Percentiles rank a stretch among this genome's conserved stretches.
These are phyloP conservation scores for Ustilago curta DNA, from an alignment of 1,284 basidiomycete genomes.

Conservation along the genomic window DNA sequence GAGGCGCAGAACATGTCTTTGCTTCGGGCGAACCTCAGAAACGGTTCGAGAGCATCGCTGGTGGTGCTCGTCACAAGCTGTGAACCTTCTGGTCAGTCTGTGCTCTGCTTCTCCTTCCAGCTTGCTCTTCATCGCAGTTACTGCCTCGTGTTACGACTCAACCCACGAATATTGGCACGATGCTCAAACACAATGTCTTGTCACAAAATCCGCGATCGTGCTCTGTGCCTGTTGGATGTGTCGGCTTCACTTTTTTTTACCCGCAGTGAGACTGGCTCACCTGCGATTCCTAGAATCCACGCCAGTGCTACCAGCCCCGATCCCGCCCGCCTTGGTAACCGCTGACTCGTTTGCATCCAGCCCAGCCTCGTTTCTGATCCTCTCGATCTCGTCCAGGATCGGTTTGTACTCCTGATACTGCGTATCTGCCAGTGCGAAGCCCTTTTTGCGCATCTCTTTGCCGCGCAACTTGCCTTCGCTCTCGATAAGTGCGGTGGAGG, in stretches of 20 bases:
- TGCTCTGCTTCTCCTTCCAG: background rate
- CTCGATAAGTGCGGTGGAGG: conserved; percentile 76
- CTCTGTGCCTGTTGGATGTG: background rate
- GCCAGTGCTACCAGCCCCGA: conserved; percentile 44
- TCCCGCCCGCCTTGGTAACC: conserved; percentile 49
- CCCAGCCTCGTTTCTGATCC: conserved; percentile 85
- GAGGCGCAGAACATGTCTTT: conserved; percentile 53
- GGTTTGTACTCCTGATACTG: conserved; percentile 67
- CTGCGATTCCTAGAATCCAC: conserved; percentile 52
- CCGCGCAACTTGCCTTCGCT: conserved; percentile 77
- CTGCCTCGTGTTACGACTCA: no score
- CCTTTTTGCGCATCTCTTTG: conserved; percentile 82
- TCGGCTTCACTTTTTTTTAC: background rate
- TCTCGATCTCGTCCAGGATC: conserved; percentile 75
- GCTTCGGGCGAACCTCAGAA: conserved; percentile 43
- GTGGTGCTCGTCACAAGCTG: conserved; percentile 55
- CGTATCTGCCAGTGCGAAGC: conserved; percentile 64
- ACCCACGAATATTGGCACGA: no score
- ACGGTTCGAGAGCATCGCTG: conserved; percentile 43
- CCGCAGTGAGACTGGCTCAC: conserved; percentile 14
- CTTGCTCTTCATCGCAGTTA: no score
- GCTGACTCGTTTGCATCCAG: conserved; percentile 82
- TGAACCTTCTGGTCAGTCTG: conserved; percentile 6
- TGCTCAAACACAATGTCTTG: background rate
- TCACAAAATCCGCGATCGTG: background rate